A percentile compares a stretch with the other conserved stretches of the same genome.
Evolutionary conservation across 805 yeast genomes (phyloP).

Genomic region (Teunomyces lycoperdinae): DNA sequence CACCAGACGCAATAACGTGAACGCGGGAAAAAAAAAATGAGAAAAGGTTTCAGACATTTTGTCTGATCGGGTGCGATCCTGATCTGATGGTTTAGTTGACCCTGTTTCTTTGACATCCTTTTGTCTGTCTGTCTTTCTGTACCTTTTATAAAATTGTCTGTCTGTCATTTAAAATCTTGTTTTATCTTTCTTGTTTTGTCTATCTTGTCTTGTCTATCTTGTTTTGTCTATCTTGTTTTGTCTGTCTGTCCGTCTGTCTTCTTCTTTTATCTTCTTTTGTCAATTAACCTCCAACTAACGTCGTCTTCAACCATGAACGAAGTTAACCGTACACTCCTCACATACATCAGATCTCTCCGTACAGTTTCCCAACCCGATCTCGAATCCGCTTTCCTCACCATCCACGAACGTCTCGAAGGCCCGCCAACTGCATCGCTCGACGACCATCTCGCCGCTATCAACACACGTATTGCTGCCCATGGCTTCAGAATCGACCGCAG

Average conservation of each 20-base stretch:
- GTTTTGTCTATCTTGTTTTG: neutral
- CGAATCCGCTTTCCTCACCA: slow-evolving; percentile 18
- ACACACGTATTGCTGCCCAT: slow-evolving; percentile 28
- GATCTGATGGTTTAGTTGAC: no score
- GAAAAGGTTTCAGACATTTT: neutral
- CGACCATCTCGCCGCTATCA: slow-evolving; percentile 25
- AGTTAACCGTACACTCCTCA: slow-evolving; percentile 21
- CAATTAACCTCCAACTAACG: no score
- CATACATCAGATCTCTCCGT: slow-evolving; percentile 29
- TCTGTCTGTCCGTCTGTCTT: slow-evolving; percentile 25
- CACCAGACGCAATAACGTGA: no score
- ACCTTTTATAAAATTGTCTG: neutral
- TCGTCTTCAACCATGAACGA: slow-evolving; percentile 16
- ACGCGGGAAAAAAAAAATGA: no score
- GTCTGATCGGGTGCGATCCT: neutral
- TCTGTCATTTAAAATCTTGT: neutral
- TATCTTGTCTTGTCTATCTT: neutral
- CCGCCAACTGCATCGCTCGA: slow-evolving; percentile 10
- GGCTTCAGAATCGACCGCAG: slow-evolving; percentile 44
- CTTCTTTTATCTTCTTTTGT: slow-evolving; percentile 33
- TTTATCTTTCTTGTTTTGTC: neutral
- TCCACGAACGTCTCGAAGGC: slow-evolving; percentile 10
- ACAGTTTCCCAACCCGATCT: slow-evolving; percentile 19
- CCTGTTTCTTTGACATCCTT: neutral
- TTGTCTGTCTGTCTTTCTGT: neutral